Percentiles rank a stretch among this genome's conserved stretches.
These are phyloP conservation scores for Penicillium maclennaniae DNA, from an alignment of 495 filamentous ascomycete genomes.

Conservation along the genomic window DNA sequence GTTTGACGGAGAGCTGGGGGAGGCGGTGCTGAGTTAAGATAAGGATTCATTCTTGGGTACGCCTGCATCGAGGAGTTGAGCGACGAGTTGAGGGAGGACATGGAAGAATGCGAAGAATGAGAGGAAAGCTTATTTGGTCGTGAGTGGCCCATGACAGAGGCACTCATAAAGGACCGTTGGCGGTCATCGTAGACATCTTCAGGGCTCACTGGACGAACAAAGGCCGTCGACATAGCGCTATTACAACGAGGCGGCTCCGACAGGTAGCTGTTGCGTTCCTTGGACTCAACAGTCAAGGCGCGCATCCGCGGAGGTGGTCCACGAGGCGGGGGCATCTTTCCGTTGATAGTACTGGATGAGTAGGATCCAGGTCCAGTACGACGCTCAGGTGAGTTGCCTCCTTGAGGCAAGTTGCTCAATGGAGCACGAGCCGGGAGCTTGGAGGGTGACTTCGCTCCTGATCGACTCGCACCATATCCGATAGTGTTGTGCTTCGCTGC, in stretches of 20 bases:
- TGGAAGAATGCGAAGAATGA: conserved; percentile 39
- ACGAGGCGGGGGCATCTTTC: conserved; percentile 59
- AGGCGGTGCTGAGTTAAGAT: conserved; percentile 44
- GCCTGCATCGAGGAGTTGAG: conserved; percentile 34
- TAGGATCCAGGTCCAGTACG: conserved; percentile 47
- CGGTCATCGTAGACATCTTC: conserved; percentile 85
- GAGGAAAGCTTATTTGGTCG: conserved; percentile 29
- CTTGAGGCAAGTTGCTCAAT: conserved; percentile 73
- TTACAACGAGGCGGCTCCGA: conserved; percentile 59
- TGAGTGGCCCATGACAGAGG: conserved; percentile 38
- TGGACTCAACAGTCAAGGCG: conserved; percentile 66
- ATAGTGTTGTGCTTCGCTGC: conserved; percentile 56
- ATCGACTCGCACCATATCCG: conserved; percentile 35
- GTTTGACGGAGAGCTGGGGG: conserved; percentile 59
- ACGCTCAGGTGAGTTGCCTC: conserved; percentile 80
- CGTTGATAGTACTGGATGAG: conserved; percentile 49
- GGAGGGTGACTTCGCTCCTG: conserved; percentile 58
- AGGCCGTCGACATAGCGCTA: conserved; percentile 61
- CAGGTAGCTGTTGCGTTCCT: conserved; percentile 55
- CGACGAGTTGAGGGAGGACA: conserved; percentile 39
- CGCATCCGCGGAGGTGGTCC: conserved; percentile 89
- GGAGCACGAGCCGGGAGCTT: conserved; percentile 81
- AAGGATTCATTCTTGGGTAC: conserved; percentile 40
- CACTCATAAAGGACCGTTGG: conserved; percentile 47
- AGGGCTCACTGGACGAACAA: conserved; percentile 72